Base-by-base conservation (phyloP, 345 rosid genomes). In the Toxicodendron radicans region DNA sequence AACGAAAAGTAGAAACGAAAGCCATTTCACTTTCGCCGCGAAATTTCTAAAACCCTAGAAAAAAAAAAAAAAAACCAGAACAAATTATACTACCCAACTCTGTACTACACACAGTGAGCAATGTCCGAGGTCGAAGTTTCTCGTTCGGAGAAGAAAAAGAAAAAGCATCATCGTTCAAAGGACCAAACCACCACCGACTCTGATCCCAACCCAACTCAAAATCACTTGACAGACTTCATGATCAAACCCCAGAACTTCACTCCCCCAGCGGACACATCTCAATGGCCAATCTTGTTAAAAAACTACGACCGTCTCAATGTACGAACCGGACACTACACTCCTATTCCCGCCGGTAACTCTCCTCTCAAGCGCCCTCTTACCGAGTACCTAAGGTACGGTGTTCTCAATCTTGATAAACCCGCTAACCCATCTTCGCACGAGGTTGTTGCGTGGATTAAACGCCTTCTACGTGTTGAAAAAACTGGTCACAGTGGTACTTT, bases 261-360 rank as follows among this genome's bases (percentile, higher is more conserved):
- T 17, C 97, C 93, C 5, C 4, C 92, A 18, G 75, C 82, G 49
- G 92, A 90, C 82, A 90, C 98, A 0, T 94, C 98, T 0, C 73
- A 88, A 14, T 94, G 98, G 98, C 98, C 98, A 0, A 87, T 94
- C 66, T 93, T 92, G 14, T 83, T 92, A 67, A 92, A 94, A 76
- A 88, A 94, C 91, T 94, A 94, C 72, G 84, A 88, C 81, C 89
- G 79, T 49, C 98, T 94, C 83, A 94, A 94, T 75, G 92, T 90
- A n/a, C 88, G 98, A 21, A 91, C 95, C 23, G 97, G 98, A 0
- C 98, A 93, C 88, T 93, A 91, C 87, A 93, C 97, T 9, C 97
- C 97, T 10, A 81, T 93, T 17, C 84, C 91, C 13, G 64, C 83
- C 58, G 97, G 97, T 10, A 79, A 68, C 90, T 91, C 92, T n/a